phyloP scores from a whole-genome alignment of 2,329 filamentous ascomycete genomes.

The Microdochium bolleyi region DNA sequence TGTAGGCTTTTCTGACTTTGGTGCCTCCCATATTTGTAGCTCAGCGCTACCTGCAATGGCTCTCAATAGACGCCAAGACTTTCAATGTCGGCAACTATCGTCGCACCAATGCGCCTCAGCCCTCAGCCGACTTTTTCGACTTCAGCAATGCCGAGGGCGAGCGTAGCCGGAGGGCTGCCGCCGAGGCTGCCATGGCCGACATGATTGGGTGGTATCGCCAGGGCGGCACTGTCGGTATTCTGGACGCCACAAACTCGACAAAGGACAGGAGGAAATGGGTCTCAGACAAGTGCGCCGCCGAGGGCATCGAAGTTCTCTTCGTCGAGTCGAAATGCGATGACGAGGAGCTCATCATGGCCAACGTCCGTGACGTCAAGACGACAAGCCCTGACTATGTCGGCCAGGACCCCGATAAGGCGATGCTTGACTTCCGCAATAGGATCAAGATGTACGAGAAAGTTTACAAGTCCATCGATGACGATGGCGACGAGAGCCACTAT shows the following conservation, averaged over 20 bases:
- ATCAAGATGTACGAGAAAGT: conserved; percentile 97
- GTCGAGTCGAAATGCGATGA: conserved; percentile 97
- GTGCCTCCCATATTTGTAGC: conserved; percentile 37
- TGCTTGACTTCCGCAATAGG: conserved; percentile 83
- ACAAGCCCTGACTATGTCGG: conserved; percentile 92
- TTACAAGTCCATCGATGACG: conserved; percentile 84
- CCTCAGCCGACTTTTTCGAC: conserved; percentile 92
- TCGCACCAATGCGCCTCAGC: conserved; percentile 80
- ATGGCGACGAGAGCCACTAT: conserved; percentile 70
- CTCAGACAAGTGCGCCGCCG: conserved; percentile 64
- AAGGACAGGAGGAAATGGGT: conserved; percentile 89
- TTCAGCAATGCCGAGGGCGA: conserved; percentile 85
- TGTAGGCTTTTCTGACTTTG: not conserved
- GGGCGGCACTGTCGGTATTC: conserved; percentile 79
- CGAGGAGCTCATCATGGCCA: conserved; percentile 94
- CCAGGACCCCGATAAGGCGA: conserved; percentile 87
- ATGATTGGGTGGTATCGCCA: conserved; percentile 89
- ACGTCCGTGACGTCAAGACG: conserved; percentile 95
- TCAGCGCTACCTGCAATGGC: conserved; percentile 91
- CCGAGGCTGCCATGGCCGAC: conserved; percentile 83
- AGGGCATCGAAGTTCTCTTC: conserved; percentile 84
- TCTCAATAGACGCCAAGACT: conserved; percentile 85
- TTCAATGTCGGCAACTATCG: conserved; percentile 98
- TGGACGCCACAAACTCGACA: conserved; percentile 96
- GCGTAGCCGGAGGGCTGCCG: conserved; percentile 76